Percentiles rank a stretch among this genome's conserved stretches.
Evolutionary conservation across 768 basidiomycete species (phyloP).

Genomic region (Amylocystis lapponica): DNA sequence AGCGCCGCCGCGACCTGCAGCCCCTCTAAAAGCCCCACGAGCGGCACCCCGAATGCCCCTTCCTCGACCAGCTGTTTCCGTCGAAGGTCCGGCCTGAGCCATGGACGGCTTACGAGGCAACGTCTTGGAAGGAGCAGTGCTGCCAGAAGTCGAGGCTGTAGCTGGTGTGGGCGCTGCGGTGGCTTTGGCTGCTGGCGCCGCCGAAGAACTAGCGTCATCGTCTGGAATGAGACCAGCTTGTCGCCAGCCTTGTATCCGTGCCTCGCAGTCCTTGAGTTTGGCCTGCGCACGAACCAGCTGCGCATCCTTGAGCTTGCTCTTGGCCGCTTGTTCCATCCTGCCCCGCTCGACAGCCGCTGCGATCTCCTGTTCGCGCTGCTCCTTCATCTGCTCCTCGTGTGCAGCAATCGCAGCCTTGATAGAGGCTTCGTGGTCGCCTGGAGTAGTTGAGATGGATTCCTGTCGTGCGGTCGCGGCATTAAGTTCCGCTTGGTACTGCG

Average conservation of each 20-base stretch:
- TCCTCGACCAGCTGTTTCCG: conserved; percentile 24
- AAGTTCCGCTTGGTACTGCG: conserved; percentile 49
- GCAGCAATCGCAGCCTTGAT: conserved; percentile 43
- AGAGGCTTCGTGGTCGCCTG: conserved; percentile 39
- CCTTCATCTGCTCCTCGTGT: conserved; percentile 41
- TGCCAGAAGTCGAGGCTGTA: conserved; percentile 12
- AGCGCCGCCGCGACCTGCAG: conserved; percentile 19
- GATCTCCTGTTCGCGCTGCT: conserved; percentile 50
- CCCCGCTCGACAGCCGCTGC: conserved; percentile 64
- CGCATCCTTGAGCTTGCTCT: conserved; percentile 64
- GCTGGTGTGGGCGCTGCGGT: conserved; percentile 15
- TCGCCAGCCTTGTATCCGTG: conserved; percentile 52
- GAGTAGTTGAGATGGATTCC: conserved; percentile 18
- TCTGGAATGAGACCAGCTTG: conserved; percentile 39
- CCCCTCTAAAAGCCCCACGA: conserved; percentile 30
- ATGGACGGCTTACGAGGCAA: conserved; percentile 28
- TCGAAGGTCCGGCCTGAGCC: conserved; percentile 22
- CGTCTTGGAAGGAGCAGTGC: conserved; percentile 22
- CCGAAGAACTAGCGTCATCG: too few relatives aligned
- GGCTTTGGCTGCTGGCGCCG: conserved; percentile 8
- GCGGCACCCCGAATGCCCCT: conserved; percentile 16
- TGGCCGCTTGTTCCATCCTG: conserved; percentile 54
- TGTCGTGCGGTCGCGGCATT: conserved; percentile 37
- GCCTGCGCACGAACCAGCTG: conserved; percentile 58
- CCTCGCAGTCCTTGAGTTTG: conserved; percentile 64